Evolutionary conservation across 164 flowering plant species (phyloP).

Genomic region (Liquidambar formosana): DNA sequence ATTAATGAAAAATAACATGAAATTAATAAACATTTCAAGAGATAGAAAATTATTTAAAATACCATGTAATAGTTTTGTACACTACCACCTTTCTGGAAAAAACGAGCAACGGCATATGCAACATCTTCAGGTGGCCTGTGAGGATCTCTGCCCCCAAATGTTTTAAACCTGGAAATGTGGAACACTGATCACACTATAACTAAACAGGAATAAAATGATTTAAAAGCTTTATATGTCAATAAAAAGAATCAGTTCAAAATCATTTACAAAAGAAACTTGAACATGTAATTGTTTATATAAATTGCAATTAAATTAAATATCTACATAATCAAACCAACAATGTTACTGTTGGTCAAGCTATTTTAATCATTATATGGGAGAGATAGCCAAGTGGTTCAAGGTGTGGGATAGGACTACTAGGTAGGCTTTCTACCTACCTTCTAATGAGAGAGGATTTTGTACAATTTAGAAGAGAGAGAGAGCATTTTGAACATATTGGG

Average conservation of each 20-base stretch:
- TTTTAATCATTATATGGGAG: too few relatives aligned
- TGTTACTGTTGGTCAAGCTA: too few relatives aligned
- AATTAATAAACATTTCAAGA: neutral
- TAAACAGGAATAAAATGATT: neutral
- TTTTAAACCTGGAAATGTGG: conserved; percentile 70
- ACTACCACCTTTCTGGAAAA: conserved; percentile 96
- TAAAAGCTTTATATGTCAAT: neutral
- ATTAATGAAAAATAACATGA: neutral
- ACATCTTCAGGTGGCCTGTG: conserved; percentile 95
- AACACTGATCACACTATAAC: neutral
- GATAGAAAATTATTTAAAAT: conserved; percentile 10
- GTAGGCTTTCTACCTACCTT: too few relatives aligned
- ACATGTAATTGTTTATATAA: too few relatives aligned
- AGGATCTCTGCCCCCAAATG: conserved; percentile 86
- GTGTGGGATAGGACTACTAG: too few relatives aligned
- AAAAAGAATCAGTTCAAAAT: neutral
- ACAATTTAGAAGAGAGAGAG: too few relatives aligned
- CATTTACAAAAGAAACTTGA: neutral
- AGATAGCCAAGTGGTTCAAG: too few relatives aligned
- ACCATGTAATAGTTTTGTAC: conserved; percentile 96
- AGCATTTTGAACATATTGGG: too few relatives aligned
- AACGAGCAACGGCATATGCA: conserved; percentile 94
- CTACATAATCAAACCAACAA: too few relatives aligned
- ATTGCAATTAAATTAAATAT: too few relatives aligned
- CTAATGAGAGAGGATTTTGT: too few relatives aligned